phyloP scores from a whole-genome alignment of 1,139 yeast genomes.

The Diutina ranongensis region DNA sequence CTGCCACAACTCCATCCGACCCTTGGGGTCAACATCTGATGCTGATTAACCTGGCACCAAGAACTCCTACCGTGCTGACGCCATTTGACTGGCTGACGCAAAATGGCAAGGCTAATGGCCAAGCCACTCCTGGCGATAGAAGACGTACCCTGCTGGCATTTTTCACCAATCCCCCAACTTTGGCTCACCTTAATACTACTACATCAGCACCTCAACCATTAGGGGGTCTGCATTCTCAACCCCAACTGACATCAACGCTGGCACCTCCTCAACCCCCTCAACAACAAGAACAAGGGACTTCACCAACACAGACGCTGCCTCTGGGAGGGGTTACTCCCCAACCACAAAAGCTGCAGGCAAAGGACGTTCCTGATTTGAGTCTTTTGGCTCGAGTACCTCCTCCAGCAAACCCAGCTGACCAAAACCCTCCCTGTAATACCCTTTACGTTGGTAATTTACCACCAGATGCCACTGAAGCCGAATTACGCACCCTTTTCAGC shows the following conservation, averaged over 20 bases:
- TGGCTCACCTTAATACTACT: not conserved
- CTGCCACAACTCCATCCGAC: constrained; percentile 16
- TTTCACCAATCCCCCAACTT: constrained; percentile 13
- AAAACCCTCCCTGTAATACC: constrained; percentile 97
- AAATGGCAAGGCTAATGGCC: constrained; percentile 3
- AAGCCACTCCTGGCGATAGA: not conserved
- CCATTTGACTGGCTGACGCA: constrained; percentile 10
- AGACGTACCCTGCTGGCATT: constrained; percentile 28
- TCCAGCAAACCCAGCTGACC: constrained; percentile 98
- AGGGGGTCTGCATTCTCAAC: constrained; percentile 7
- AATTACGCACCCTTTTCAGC: constrained; percentile 74
- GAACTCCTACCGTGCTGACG: constrained; percentile 7
- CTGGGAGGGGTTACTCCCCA: constrained; percentile 5
- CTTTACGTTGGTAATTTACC: constrained; percentile 94
- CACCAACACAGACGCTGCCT: constrained; percentile 8
- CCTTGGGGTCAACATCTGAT: constrained; percentile 23
- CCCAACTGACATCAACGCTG: constrained; percentile 9
- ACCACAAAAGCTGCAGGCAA: constrained; percentile 10
- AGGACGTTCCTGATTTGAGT: constrained; percentile 59
- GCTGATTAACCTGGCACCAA: not conserved
- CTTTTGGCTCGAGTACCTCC: constrained; percentile 76
- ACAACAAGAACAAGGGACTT: constrained; percentile 7
- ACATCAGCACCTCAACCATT: constrained; percentile 7
- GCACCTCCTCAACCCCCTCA: constrained; percentile 8
- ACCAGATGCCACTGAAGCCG: constrained; percentile 93